Evolutionary conservation across 1,139 yeast genomes (phyloP), one percentile per base, ranked within the genome.

Genomic region (Protomyces arabidopsidicola): DNA sequence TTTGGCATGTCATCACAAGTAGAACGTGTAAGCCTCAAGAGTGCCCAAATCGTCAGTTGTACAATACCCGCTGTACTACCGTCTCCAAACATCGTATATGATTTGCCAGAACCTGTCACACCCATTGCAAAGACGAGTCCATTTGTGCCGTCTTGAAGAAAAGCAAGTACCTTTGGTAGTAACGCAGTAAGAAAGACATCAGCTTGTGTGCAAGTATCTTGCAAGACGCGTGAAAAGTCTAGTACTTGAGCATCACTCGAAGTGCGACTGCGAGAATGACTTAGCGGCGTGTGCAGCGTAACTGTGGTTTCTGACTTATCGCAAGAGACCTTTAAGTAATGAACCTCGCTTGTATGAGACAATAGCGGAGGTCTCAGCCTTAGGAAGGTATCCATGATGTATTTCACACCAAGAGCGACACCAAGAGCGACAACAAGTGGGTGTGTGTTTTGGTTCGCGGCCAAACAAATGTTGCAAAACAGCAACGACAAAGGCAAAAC

Each of bases 101-200:
- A 70, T 58, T 81, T 81, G 5, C 84, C 84, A 12, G 82, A 76
- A 36, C 81, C 81, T 0, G 83, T 78, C 34, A 84, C 81, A 0
- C 84, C 84, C 69, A 81, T 69, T 0, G 82, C 76, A 67, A 81
- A 78, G 34, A 81, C 69, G 12, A 79, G 71, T 20, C 79, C 75
- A 68, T 81, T 83, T 24, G 45, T 16, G 35, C 24, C 38, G 8
- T 38, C 18, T 5, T 31, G 27, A 14, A 45, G 24, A 4, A 52
- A 36, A 12, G 48, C 24, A 27, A 22, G 14, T 10, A 55, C 16
- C 10, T 34, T 9, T 8, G 60, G 60, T 12, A 52, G 42, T 10
- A 50, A 20, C 10, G 35, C 38, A 5, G 35, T n/a, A 4, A 24
- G 16, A 36, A 55, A 55, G n/a, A 55, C 60, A n/a, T 55, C 53